These are phyloP conservation scores for Kazachstania martiniae DNA, from an alignment of 805 yeast genomes.

Conservation along the genomic window DNA sequence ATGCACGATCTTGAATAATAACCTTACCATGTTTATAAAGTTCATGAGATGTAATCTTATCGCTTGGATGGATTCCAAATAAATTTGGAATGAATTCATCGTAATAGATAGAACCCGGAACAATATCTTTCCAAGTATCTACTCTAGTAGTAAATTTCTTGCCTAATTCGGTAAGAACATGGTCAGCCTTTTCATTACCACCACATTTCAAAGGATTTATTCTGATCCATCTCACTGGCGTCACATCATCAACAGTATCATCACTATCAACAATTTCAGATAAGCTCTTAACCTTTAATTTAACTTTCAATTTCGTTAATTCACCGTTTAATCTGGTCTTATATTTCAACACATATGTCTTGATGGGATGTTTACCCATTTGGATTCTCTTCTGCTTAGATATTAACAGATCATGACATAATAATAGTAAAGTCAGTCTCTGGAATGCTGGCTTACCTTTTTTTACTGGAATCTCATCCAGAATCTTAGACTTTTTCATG, in stretches of 20 bases:
- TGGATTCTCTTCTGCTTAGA: constrained; percentile 73
- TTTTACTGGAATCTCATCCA: constrained; percentile 35
- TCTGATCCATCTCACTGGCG: constrained; percentile 76
- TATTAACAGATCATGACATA: constrained; percentile 74
- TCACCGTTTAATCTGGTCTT: constrained; percentile 79
- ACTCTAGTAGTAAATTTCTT: constrained; percentile 36
- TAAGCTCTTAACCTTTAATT: constrained; percentile 49
- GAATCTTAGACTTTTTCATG: constrained; percentile 57
- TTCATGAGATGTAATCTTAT: constrained; percentile 53
- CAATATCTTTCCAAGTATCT: constrained; percentile 32
- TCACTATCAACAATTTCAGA: constrained; percentile 45
- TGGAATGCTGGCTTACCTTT: constrained; percentile 39
- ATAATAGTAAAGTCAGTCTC: constrained; percentile 32
- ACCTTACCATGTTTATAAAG: constrained; percentile 66
- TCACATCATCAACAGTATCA: constrained; percentile 36
- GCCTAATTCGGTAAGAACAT: constrained; percentile 15
- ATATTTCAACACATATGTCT: constrained; percentile 67
- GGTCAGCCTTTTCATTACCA: constrained; percentile 17
- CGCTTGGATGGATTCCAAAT: constrained; percentile 74
- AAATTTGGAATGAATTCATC: constrained; percentile 69
- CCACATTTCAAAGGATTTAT: constrained; percentile 51
- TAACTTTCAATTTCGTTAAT: constrained; percentile 63
- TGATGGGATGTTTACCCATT: constrained; percentile 79
- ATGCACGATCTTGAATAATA: constrained; percentile 91
- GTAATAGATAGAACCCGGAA: constrained; percentile 50